Evolutionary conservation across 352 stramenopile species (phyloP).

Genomic region (Phytophthora europaea): DNA sequence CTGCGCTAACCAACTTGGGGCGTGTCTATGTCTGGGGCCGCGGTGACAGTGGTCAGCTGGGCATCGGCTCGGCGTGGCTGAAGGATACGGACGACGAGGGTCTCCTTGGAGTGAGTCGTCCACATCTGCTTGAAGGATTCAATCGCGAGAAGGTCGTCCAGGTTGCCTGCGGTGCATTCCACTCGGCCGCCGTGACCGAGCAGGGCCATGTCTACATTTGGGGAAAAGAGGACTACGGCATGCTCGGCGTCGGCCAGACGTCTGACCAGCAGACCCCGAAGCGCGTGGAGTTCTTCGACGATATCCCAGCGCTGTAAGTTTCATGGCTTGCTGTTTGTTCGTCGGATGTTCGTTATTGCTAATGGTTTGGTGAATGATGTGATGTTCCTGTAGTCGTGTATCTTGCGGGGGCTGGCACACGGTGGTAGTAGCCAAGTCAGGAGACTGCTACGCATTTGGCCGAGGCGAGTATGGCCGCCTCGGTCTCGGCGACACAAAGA

Average conservation of each 20-base stretch:
- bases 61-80: conserved; percentile 72
- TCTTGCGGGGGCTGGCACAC: conserved; percentile 90
- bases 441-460: conserved; percentile 81
- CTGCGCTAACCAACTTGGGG: conserved; percentile 72
- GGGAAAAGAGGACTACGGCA: conserved; percentile 91
- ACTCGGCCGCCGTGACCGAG: conserved; percentile 82
- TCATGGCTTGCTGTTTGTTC: conserved; percentile 9
- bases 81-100: conserved; percentile 71
- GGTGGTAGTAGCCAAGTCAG: conserved; percentile 77
- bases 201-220: conserved; percentile 81
- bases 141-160: conserved; percentile 79
- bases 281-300: conserved; percentile 74
- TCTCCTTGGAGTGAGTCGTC: conserved; percentile 62
- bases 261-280: conserved; percentile 73
- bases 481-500: conserved; percentile 86
- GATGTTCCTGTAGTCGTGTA: conserved; percentile 54
- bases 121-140: conserved; percentile 75
- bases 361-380: conserved; percentile 4
- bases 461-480: conserved; percentile 86
- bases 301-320: conserved; percentile 72
- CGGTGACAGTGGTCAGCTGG: conserved; percentile 82
- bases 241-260: conserved; percentile 85
- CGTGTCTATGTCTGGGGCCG: conserved; percentile 86
- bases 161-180: conserved; percentile 85
- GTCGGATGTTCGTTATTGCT: conserved; percentile 3